Conservation (phyloP, 306 rosid species). For the Gynostemma pentaphyllum region DNA sequence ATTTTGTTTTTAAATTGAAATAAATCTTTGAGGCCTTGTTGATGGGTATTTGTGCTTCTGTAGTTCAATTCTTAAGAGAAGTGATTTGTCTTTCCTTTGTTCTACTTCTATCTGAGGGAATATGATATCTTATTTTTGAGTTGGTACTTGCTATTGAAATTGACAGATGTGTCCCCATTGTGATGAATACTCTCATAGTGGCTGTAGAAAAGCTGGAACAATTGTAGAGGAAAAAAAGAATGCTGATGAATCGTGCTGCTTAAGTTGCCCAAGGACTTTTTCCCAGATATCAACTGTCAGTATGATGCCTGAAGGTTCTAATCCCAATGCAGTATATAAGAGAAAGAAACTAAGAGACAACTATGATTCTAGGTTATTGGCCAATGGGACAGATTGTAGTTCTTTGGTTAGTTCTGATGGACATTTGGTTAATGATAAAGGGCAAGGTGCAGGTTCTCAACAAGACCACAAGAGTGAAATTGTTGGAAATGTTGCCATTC, state of each 20-base stretch:
- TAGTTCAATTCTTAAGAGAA: conserved; percentile 1
- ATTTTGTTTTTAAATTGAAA: not conserved
- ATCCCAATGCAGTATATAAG: conserved; percentile 44
- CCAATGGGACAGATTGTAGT: conserved; percentile 22
- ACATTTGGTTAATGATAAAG: conserved; percentile 31
- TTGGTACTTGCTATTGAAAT: conserved; percentile 47
- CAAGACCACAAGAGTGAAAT: conserved; percentile 26
- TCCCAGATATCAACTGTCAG: conserved; percentile 39
- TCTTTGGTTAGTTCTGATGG: conserved; percentile 38
- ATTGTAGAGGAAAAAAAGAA: conserved; percentile 29
- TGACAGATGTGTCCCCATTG: conserved; percentile 67
- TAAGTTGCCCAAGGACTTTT: conserved; percentile 25
- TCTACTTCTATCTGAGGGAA: not conserved
- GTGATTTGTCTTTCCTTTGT: not conserved
- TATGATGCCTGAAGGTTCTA: conserved; percentile 37
- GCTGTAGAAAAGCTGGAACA: conserved; percentile 39
- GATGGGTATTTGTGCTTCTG: not conserved
- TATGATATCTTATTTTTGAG: conserved; percentile 18
- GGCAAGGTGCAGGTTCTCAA: conserved; percentile 29
- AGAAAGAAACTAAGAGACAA: conserved; percentile 47
- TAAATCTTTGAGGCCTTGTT: not conserved
- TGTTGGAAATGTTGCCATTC: conserved; percentile 16
- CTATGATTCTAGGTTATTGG: conserved; percentile 16
- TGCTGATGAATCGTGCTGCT: conserved; percentile 28
- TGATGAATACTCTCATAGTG: conserved; percentile 24